These are phyloP conservation scores for Ajuga chamaepitys DNA, from an alignment of 257 asterid genomes.

Conservation along the genomic window DNA sequence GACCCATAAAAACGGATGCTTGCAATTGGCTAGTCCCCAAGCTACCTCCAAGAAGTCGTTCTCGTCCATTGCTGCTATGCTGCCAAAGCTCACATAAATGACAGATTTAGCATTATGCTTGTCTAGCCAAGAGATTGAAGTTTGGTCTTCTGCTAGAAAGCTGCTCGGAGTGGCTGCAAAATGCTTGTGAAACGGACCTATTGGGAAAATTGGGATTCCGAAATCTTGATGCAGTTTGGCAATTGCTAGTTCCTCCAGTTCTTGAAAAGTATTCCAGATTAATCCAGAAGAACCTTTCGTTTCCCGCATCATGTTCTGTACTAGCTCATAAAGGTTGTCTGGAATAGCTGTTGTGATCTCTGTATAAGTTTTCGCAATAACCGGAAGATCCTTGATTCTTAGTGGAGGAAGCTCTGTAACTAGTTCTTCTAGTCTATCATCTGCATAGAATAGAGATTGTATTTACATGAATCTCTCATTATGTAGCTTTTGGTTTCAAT, in stretches of 20 bases:
- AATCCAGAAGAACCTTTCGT: conserved; percentile 37
- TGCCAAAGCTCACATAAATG: conserved; percentile 41
- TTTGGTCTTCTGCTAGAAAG: conserved; percentile 28
- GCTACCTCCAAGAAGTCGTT: conserved; percentile 31
- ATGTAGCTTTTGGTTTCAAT: neutral
- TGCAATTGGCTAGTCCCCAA: conserved; percentile 27
- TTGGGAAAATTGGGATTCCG: conserved; percentile 27
- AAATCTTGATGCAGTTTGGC: conserved; percentile 23
- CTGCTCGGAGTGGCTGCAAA: conserved; percentile 22
- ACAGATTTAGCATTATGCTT: conserved; percentile 30
- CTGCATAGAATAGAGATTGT: conserved; percentile 2
- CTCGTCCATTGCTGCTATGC: conserved; percentile 23
- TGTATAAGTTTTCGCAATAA: conserved; percentile 1
- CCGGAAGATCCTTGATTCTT: conserved; percentile 34
- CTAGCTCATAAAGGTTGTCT: conserved; percentile 11
- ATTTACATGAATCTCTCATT: too few species aligned
- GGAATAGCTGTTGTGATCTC: neutral
- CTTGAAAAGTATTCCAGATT: conserved; percentile 39
- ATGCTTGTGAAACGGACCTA: conserved; percentile 48
- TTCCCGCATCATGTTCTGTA: conserved; percentile 17
- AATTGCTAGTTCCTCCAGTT: conserved; percentile 34
- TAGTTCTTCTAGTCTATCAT: conserved; percentile 23
- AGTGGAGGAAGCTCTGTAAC: conserved; percentile 43
- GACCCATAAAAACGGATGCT: conserved; percentile 42
- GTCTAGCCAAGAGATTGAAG: conserved; percentile 44